Conservation (phyloP, 2,329 filamentous ascomycete species). For the Cercospora canescens region DNA sequence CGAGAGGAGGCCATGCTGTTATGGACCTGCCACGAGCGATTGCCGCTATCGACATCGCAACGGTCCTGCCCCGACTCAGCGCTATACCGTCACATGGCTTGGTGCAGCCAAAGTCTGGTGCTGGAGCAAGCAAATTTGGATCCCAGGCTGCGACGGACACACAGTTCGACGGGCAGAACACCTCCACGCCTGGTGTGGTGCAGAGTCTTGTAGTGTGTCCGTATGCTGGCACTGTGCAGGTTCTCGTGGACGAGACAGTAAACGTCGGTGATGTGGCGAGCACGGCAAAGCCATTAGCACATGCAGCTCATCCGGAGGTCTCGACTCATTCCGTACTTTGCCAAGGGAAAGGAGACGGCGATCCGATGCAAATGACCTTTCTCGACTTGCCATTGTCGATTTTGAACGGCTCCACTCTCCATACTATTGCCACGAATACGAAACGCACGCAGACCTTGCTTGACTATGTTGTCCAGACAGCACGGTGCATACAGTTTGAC, state of each 20-base stretch:
- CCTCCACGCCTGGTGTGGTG: constrained; percentile 13
- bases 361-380: constrained; percentile 17
- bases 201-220: constrained; percentile 27
- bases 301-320: constrained; percentile 70
- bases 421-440: constrained; percentile 80
- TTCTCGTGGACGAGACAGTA: constrained; percentile 34
- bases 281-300: constrained; percentile 39
- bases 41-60: constrained; percentile 73
- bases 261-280: constrained; percentile 29
- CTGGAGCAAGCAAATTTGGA: constrained; percentile 30
- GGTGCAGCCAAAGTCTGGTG: constrained; percentile 21
- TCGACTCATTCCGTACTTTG: constrained; percentile 73
- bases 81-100: constrained; percentile 52
- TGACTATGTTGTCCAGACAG: constrained; percentile 78
- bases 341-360: constrained; percentile 4
- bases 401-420: constrained; percentile 62
- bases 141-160: constrained; percentile 29
- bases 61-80: constrained; percentile 69
- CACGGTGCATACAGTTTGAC: constrained; percentile 76
- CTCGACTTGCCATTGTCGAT: constrained; percentile 30
- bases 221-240: constrained; percentile 22
- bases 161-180: constrained; percentile 26
- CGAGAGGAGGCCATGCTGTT: constrained; percentile 2
- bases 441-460: constrained; percentile 82
- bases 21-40: constrained; percentile 66